Evolutionary conservation across 176 grass and related monocot genomes (phyloP), one percentile per base, ranked within the genome.

Genomic region (Triticum monococcum): DNA sequence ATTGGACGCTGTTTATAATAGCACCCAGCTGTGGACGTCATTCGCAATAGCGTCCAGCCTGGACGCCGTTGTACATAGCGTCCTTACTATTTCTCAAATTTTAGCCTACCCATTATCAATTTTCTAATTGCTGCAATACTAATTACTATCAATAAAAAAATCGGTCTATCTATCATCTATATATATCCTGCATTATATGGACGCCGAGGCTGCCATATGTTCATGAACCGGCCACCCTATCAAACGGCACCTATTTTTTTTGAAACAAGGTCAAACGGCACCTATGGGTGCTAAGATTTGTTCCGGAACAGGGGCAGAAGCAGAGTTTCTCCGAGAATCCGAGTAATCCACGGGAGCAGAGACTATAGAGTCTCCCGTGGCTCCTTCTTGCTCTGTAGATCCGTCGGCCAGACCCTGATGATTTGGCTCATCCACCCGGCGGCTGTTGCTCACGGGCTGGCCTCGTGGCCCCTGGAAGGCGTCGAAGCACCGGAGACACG

Each of bases 391-490:
- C 12, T 46, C 70, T 0, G 12, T 3, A 73, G 5, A n/a, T 46
- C 69, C 22, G 22, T 5, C 22, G 5, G 69, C 36, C 20, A 41
- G 69, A 72, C 2, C 69, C 7, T 10, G 18, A 12, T 5, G 20
- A 41, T 72, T 41, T 72, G n/a, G 36, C 69, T 43, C 69, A 22
- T 2, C 10, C 4, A 11, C 36, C n/a, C 20, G 75, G 12, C 26
- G 22, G 8, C 64, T 85, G 10, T 69, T 63, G 32, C 59, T 25
- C 23, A 25, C 0, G 0, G 59, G 67, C 16, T 77, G 68, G 0
- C 67, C 92, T 30, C n/a, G 79, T 57, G 41, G 13, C 26, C 56
- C 86, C 75, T 81, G 89, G 25, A 88, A 91, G 48, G 92, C 81
- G 10, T 92, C 78, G 31, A 79, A 92, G 76, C 86, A 86, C 10